phyloP scores from a whole-genome alignment of 148 eudicot genomes.

The Cornus florida region DNA sequence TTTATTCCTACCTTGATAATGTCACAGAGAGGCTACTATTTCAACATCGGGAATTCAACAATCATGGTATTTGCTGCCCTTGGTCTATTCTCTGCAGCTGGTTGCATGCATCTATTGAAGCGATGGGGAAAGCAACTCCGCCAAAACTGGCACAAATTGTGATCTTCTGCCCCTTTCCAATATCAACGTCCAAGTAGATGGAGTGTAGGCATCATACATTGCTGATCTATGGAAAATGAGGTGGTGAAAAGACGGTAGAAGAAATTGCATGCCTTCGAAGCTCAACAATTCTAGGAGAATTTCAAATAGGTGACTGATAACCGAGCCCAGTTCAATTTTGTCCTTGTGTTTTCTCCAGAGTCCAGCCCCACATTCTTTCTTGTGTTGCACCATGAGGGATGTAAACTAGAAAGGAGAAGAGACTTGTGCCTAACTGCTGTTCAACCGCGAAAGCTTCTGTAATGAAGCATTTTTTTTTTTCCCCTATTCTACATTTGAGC shows the following conservation, averaged over 20 bases:
- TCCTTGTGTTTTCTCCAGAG: no score
- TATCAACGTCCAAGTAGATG: background rate
- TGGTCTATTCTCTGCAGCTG: slow-evolving; percentile 73
- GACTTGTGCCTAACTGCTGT: background rate
- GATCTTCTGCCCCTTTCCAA: slow-evolving; percentile 5
- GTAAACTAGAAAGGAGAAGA: background rate
- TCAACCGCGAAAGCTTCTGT: no score
- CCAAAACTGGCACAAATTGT: slow-evolving; percentile 63
- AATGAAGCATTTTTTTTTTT: no score
- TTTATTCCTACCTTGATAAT: slow-evolving; percentile 9
- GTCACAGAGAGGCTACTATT: slow-evolving; percentile 73
- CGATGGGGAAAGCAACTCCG: slow-evolving; percentile 72
- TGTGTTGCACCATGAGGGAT: background rate
- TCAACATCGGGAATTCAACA: slow-evolving; percentile 63
- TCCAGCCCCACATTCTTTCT: background rate
- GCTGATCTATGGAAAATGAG: background rate
- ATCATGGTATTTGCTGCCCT: slow-evolving; percentile 64
- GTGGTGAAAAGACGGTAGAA: background rate
- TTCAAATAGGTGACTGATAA: background rate
- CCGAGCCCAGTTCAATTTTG: background rate
- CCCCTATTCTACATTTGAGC: no score
- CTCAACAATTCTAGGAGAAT: background rate
- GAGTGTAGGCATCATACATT: background rate
- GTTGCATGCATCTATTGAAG: slow-evolving; percentile 71
- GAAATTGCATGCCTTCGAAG: background rate